Percentiles rank a stretch among this genome's conserved stretches.
phyloP scores from a whole-genome alignment of 495 filamentous ascomycete species.

The Clohesyomyces aquaticus region DNA sequence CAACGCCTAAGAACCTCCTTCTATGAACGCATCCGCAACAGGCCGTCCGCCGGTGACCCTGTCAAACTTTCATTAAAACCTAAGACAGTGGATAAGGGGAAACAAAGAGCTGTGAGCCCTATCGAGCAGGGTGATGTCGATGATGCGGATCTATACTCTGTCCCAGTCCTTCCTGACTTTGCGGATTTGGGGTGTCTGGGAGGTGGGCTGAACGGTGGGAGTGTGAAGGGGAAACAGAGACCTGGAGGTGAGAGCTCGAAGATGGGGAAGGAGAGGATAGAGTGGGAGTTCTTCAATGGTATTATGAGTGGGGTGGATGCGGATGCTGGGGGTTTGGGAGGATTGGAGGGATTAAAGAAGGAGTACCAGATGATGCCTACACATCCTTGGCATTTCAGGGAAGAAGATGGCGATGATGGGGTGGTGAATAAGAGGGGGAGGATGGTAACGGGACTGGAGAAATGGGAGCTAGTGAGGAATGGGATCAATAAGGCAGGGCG shows the following conservation, averaged over 20 bases:
- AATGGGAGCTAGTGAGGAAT: too few species aligned
- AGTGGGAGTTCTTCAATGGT: not conserved
- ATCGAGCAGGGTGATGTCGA: not conserved
- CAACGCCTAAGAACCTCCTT: not conserved
- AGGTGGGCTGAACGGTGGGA: not conserved
- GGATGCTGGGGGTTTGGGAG: not conserved
- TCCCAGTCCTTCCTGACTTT: not conserved
- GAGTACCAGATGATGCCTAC: not conserved
- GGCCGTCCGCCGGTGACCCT: not conserved
- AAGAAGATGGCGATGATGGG: not conserved
- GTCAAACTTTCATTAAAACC: too few species aligned
- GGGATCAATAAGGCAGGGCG: too few species aligned
- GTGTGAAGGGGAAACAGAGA: not conserved
- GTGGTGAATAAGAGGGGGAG: not conserved
- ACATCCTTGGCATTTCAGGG: not conserved
- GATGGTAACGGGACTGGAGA: too few species aligned
- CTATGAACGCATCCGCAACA: not conserved
- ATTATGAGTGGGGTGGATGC: not conserved
- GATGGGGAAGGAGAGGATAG: not conserved
- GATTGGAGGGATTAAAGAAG: not conserved
- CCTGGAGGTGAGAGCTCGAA: too few species aligned
- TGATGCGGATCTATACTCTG: not conserved
- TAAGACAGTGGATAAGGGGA: not conserved
- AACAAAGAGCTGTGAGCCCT: constrained; percentile 5
- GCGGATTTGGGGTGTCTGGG: not conserved